Conservation (phyloP, 495 filamentous ascomycete species). For the Aspergillus campestris region DNA sequence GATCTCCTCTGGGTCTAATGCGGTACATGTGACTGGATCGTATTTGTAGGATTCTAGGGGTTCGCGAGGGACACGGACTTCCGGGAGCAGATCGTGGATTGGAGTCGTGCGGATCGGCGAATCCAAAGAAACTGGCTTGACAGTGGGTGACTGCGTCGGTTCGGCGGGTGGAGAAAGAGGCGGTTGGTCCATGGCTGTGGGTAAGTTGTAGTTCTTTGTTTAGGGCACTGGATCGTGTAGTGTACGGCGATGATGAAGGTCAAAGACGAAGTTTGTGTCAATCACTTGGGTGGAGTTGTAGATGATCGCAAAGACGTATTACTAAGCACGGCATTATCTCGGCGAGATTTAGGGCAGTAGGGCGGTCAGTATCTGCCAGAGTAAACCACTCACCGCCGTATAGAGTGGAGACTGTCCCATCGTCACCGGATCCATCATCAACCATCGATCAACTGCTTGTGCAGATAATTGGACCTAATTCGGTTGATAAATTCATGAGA, state of each 20-base stretch:
- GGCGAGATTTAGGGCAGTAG: neutral
- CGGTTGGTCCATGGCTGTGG: slow-evolving; percentile 15
- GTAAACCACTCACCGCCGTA: slow-evolving; percentile 4
- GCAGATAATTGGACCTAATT: neutral
- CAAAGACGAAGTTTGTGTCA: neutral
- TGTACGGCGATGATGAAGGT: neutral
- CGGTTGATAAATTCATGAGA: neutral
- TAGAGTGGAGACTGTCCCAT: slow-evolving; percentile 1
- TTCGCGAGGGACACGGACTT: slow-evolving; percentile 30
- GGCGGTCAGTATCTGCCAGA: slow-evolving; percentile 12
- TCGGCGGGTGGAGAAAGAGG: slow-evolving; percentile 31
- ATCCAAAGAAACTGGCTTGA: slow-evolving; percentile 23
- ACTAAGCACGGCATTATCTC: neutral
- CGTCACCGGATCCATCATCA: slow-evolving; percentile 1
- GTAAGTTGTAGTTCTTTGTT: neutral
- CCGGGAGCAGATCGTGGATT: slow-evolving; percentile 34
- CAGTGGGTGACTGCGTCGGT: slow-evolving; percentile 6
- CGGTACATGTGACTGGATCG: slow-evolving; percentile 33
- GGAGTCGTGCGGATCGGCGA: slow-evolving; percentile 30
- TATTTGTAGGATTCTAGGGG: slow-evolving; percentile 26
- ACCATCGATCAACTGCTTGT: too few relatives aligned
- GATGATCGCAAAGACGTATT: neutral
- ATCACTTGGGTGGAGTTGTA: neutral
- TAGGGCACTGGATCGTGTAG: neutral
- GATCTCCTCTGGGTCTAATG: slow-evolving; percentile 22